These are phyloP conservation scores for Termitomyces sp. DNA, from an alignment of 1,284 basidiomycete species.

Conservation along the genomic window DNA sequence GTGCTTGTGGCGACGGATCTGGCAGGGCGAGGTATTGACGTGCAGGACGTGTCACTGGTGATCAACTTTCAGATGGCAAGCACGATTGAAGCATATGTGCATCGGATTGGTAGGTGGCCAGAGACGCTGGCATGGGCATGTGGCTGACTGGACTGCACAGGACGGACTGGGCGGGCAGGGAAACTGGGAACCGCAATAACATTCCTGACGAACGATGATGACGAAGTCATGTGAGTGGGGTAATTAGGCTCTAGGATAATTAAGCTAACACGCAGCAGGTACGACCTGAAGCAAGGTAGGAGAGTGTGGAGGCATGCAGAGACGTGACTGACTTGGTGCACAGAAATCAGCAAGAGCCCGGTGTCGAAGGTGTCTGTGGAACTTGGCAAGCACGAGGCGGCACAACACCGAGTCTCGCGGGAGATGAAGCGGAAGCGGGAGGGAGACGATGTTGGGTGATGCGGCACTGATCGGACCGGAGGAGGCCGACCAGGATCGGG, in stretches of 20 bases:
- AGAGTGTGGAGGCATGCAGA: no score
- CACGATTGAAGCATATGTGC: conserved; percentile 95
- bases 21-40: conserved; percentile 97
- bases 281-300: conserved; percentile 84
- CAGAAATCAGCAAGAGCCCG: conserved; percentile 90
- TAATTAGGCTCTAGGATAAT: conserved; percentile 15
- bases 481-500: conserved; percentile 5
- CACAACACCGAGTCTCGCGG: conserved; percentile 81
- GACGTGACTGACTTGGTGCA: no score
- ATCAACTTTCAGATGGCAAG: conserved; percentile 98
- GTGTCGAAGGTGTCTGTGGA: conserved; percentile 87
- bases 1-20: conserved; percentile 96
- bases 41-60: conserved; percentile 92
- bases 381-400: conserved; percentile 84
- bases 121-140: not conserved
- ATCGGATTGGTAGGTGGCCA: conserved; percentile 78
- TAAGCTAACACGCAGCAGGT: conserved; percentile 41
- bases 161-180: conserved; percentile 95
- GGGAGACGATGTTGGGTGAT: conserved; percentile 59
- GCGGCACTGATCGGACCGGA: conserved; percentile 18
- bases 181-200: conserved; percentile 92
- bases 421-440: conserved; percentile 92
- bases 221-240: conserved; percentile 87
- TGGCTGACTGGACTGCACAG: conserved; percentile 31
- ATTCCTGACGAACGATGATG: conserved; percentile 93